phyloP scores from a whole-genome alignment of 805 yeast genomes.

The Blastobotrys americana region DNA sequence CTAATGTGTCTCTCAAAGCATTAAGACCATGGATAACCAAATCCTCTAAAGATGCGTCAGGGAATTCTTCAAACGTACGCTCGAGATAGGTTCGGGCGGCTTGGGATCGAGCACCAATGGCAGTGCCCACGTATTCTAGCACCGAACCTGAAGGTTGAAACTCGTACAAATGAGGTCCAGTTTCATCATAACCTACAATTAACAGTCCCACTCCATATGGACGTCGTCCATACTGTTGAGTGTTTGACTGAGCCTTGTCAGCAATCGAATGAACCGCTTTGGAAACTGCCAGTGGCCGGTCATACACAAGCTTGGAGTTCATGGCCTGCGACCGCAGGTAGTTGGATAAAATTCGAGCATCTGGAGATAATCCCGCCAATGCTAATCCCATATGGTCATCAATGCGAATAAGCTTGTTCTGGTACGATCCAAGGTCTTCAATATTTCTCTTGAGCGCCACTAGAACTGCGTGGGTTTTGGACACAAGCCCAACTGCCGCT shows the following conservation, averaged over 20 bases:
- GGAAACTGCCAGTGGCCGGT: constrained; percentile 75
- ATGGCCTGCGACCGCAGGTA: constrained; percentile 87
- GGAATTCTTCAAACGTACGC: constrained; percentile 66
- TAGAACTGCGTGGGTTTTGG: constrained; percentile 79
- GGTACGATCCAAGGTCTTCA: constrained; percentile 95
- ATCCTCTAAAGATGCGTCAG: constrained; percentile 56
- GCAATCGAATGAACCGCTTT: constrained; percentile 82
- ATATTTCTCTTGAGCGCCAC: constrained; percentile 95
- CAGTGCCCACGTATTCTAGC: constrained; percentile 84
- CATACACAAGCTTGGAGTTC: constrained; percentile 74
- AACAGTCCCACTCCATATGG: constrained; percentile 97
- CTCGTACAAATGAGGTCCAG: constrained; percentile 91
- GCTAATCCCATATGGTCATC: constrained; percentile 95
- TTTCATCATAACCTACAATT: constrained; percentile 83
- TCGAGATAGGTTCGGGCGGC: constrained; percentile 96
- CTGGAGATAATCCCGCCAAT: constrained; percentile 96
- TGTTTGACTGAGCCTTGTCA: constrained; percentile 94
- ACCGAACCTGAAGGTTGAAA: constrained; percentile 95
- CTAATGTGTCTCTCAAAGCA: constrained; percentile 87
- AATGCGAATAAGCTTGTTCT: constrained; percentile 82
- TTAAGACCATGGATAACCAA: constrained; percentile 79
- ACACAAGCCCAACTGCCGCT: constrained; percentile 90
- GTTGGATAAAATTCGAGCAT: constrained; percentile 88
- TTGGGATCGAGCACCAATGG: constrained; percentile 97
- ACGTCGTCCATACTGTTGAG: constrained; percentile 92